These are phyloP conservation scores for Raffaelea deltoideospora DNA, from an alignment of 2,329 filamentous ascomycete genomes.

Conservation along the genomic window DNA sequence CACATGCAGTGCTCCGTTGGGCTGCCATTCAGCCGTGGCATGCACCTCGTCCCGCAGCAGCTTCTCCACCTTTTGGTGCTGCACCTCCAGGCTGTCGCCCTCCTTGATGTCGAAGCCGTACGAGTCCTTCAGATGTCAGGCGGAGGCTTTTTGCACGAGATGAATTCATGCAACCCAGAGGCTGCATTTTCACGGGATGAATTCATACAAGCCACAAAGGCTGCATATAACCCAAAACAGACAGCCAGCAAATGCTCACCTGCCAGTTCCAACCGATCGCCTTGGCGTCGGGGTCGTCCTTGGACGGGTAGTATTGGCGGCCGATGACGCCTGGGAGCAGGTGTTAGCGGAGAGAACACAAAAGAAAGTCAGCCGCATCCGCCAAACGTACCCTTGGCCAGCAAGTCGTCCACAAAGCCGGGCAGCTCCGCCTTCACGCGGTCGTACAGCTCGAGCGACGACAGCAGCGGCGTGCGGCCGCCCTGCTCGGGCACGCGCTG, in stretches of 20 bases:
- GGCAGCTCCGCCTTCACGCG: constrained; percentile 3
- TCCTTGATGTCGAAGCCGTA: constrained; percentile 6
- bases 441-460: constrained; percentile 7
- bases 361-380: too few relatives aligned
- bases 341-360: too few relatives aligned
- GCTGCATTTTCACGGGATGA: too few relatives aligned
- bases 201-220: too few relatives aligned
- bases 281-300: constrained; percentile 5
- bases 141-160: too few relatives aligned
- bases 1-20: constrained; percentile 6
- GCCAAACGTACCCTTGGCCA: constrained; percentile 5
- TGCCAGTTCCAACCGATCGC: constrained; percentile 9
- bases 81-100: constrained; percentile 1
- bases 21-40: constrained; percentile 7
- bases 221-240: too few relatives aligned
- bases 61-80: constrained; percentile 5
- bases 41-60: constrained; percentile 1
- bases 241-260: too few relatives aligned
- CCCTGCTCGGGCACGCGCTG: constrained; percentile 3
- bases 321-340: too few relatives aligned
- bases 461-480: constrained; percentile 7
- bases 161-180: too few relatives aligned
- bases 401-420: constrained; percentile 4
- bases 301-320: constrained; percentile 7
- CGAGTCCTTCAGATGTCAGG: too few relatives aligned